Conservation (phyloP, 371 early-diverging fungal genomes). For the Saksenaea vasiformis region DNA sequence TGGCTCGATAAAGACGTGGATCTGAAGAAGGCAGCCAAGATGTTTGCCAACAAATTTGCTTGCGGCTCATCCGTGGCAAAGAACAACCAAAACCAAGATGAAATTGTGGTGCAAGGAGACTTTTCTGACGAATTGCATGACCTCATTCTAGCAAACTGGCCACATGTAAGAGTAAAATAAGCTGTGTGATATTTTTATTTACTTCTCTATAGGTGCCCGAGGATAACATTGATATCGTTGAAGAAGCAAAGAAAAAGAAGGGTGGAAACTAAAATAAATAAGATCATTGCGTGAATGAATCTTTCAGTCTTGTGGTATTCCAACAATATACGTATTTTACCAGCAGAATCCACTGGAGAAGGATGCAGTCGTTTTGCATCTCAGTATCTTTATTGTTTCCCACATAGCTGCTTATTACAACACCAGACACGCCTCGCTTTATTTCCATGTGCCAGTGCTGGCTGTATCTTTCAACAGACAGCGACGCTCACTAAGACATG, state of each 20-base stretch:
- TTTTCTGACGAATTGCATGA: conserved; percentile 81
- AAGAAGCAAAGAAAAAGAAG: conserved; percentile 67
- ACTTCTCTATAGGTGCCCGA: conserved; percentile 56
- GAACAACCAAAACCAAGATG: conserved; percentile 87
- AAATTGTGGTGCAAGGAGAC: conserved; percentile 94
- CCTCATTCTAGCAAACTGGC: conserved; percentile 64
- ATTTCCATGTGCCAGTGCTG: too few species aligned
- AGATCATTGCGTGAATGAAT: conserved; percentile 6
- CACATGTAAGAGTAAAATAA: conserved; percentile 39
- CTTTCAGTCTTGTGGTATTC: too few species aligned
- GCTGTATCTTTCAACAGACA: too few species aligned
- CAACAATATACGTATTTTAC: too few species aligned
- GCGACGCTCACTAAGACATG: too few species aligned
- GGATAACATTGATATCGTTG: conserved; percentile 66
- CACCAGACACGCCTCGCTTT: too few species aligned
- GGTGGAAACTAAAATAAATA: conserved; percentile 1
- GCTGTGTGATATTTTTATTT: neutral
- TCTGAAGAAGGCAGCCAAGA: conserved; percentile 92
- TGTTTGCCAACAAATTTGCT: conserved; percentile 91
- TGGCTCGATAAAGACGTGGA: conserved; percentile 68
- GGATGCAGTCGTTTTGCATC: too few species aligned
- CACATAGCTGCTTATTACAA: too few species aligned
- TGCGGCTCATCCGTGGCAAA: conserved; percentile 92
- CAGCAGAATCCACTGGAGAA: too few species aligned
- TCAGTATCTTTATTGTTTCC: too few species aligned